Evolutionary conservation across 1,284 basidiomycete species (phyloP).

Genomic region (Puccinia novopanici): DNA sequence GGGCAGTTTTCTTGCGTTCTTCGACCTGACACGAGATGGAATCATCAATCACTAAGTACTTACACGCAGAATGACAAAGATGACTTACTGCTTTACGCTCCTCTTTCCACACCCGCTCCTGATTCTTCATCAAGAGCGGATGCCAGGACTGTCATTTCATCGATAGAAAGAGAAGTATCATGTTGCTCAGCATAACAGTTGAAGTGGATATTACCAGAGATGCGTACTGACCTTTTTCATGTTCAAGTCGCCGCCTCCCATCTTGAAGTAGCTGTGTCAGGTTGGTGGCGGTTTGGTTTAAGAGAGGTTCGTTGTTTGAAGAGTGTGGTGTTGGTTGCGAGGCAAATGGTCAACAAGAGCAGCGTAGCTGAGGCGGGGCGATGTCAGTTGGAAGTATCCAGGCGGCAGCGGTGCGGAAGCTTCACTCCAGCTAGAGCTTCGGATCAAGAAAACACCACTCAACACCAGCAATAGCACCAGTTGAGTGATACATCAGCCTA

Average conservation of each 20-base stretch:
- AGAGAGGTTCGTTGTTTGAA: not conserved
- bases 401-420: not conserved
- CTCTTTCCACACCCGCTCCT: slow-evolving; percentile 98
- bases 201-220: not conserved
- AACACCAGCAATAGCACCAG: too few species aligned
- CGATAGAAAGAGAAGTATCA: not conserved
- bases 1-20: slow-evolving; percentile 96
- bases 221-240: slow-evolving; percentile 44
- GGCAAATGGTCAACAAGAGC: not conserved
- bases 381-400: not conserved
- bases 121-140: slow-evolving; percentile 94
- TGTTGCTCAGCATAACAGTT: not conserved
- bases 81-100: slow-evolving; percentile 76
- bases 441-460: not conserved
- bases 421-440: not conserved
- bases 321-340: not conserved
- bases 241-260: slow-evolving; percentile 49
- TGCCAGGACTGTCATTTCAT: slow-evolving; percentile 69
- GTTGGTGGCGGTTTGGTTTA: not conserved
- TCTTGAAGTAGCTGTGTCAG: not conserved
- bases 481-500: too few species aligned
- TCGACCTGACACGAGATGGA: slow-evolving; percentile 64
- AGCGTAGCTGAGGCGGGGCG: not conserved
- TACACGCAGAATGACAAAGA: not conserved
- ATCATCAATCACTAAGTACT: not conserved